A percentile compares a stretch with the other conserved stretches of the same genome.
Evolutionary conservation across 805 yeast species (phyloP).

Genomic region (Myxozyma vanderwaltii): DNA sequence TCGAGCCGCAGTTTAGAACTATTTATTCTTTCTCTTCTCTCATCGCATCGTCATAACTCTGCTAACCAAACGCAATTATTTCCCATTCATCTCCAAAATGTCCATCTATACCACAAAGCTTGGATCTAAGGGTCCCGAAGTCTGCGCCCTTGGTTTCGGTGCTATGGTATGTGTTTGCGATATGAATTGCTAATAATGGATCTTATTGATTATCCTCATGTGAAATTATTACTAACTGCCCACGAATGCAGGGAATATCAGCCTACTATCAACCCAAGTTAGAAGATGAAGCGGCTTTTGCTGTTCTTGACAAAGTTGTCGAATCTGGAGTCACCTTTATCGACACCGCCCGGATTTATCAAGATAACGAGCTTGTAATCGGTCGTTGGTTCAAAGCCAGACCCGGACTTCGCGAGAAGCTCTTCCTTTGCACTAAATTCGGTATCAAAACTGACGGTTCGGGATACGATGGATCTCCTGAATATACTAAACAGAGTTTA

Average conservation of each 20-base stretch:
- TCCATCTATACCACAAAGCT: constrained; percentile 20
- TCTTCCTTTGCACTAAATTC: constrained; percentile 66
- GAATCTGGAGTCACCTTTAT: constrained; percentile 53
- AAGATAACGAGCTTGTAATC: constrained; percentile 55
- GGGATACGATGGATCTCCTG: constrained; percentile 33
- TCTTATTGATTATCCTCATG: too few relatives aligned
- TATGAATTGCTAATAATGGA: neutral
- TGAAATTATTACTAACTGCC: neutral
- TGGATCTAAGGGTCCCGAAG: constrained; percentile 23
- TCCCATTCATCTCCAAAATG: neutral
- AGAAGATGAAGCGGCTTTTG: constrained; percentile 53
- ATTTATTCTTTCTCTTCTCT: too few relatives aligned
- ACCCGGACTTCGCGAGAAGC: constrained; percentile 40
- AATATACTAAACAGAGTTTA: constrained; percentile 20
- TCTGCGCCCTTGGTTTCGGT: constrained; percentile 24
- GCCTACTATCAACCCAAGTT: constrained; percentile 26
- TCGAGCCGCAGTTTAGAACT: neutral
- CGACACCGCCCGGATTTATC: constrained; percentile 75
- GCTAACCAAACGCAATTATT: neutral
- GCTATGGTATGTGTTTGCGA: constrained; percentile 39
- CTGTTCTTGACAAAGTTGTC: constrained; percentile 53
- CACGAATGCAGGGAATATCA: constrained; percentile 21
- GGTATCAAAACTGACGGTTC: constrained; percentile 45
- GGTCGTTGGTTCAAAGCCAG: constrained; percentile 50
- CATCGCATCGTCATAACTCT: too few relatives aligned